Base-by-base conservation (phyloP, 345 rosid genomes). In the Salix arbutifolia region DNA sequence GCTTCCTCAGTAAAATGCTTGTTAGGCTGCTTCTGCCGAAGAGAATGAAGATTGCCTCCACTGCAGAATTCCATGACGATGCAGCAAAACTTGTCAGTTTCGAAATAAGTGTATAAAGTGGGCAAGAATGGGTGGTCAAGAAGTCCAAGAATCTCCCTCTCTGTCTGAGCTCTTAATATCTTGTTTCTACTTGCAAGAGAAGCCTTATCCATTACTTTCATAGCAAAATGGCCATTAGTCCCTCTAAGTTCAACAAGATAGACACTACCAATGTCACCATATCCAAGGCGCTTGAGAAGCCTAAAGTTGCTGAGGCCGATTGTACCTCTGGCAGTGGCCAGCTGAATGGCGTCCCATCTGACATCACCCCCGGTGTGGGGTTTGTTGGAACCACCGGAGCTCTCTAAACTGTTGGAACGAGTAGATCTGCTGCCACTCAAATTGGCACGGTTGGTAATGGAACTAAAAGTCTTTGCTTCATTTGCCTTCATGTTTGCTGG, bases 351-450 rank as follows among this genome's bases (percentile, higher is more conserved):
- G 75, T 94, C 98, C 98, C 97, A 94, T 79, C 93, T 79, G 5
- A 81, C 86, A 48, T 94, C 97, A 18, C 97, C 97, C 6, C 97
- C 98, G 1, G 98, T 92, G 70, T 94, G 98, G 62, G 98, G 98
- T 87, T 83, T 91, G 5, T 89, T 83, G 1, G 88, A 89, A 60
- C 87, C 81, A 44, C 75, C 82, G 23, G 89, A 74, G 90, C 89
- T 92, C 83, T 92, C 98, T 71, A 87, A 75, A 90, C 92, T 92
- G 68, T 96, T 82, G 69, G 85, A 87, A 21, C 91, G 90, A 69
- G 76, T 81, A 52, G 52, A 37, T 6, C 26, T 21, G 17, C 66
- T 68, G 28, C 38, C 69, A 28, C 78, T 68, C 21, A 58, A 38
- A 48, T 26, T 52, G 65, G 72, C 71, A 53, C 78, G 71, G 13